Base-by-base conservation (phyloP, 306 rosid genomes). In the Delonix regia region DNA sequence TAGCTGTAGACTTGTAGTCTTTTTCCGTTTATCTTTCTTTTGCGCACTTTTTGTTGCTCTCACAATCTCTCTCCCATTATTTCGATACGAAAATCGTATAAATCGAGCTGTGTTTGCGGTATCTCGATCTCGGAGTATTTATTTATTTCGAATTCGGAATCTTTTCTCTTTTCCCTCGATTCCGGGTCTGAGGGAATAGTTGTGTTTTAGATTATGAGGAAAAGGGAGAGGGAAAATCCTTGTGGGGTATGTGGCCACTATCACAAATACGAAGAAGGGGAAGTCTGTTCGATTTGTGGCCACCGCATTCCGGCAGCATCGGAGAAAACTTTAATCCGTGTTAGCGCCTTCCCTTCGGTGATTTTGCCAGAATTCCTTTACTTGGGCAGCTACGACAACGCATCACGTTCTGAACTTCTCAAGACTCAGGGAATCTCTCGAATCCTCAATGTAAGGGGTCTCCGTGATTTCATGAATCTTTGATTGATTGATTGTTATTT, bases 181-280 rank as follows among this genome's bases (percentile, higher is more conserved):
- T 80, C 76, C 80, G 88, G 94, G 90, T 82, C 75, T 47, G 84
- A 16, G 74, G 80, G 34, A 66, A 63, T 78, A 28, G 30, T 38
- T 48, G 71, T 48, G 30, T 44, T 51, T 34, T 48, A 47, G 83
- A 78, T 36, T 60, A 95, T 96, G 99, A 93, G 98, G 90, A 96
- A 96, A 83, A 89, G 99, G 80, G 99, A 96, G 85, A 93, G 99
- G 70, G 99, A 96, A 84, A 96, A 96, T 70, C 99, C 99, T 60
- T 96, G 99, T 79, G 98, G 92, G 66, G 88, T 96, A 69, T 96
- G 99, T 69, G 99, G 99, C 42, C 99, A 96, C 86, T 96, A 91
- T 85, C 99, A 96, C 89, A 96, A 96, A 76, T 90, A 82, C 64
- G 99, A 96, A 75, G 99, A 96, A 82, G 99, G 99, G 7, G 99